Conservation (phyloP, 2,329 filamentous ascomycete genomes). For the Claviceps africana region DNA sequence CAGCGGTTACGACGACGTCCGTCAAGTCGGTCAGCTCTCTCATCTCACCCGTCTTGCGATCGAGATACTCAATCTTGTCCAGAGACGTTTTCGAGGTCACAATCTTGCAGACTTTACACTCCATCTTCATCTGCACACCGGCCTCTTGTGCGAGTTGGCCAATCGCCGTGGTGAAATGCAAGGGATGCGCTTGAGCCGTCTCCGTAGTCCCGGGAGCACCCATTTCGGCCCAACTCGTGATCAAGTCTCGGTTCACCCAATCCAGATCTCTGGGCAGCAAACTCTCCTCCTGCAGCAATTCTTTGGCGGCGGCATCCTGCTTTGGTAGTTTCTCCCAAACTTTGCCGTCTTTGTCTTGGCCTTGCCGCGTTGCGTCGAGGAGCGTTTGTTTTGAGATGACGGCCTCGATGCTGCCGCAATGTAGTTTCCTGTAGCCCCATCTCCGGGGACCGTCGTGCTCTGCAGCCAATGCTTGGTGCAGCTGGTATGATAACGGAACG, state of each 20-base stretch:
- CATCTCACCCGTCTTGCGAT: conserved; percentile 27
- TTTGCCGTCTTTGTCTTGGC: conserved; percentile 21
- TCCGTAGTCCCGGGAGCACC: conserved; percentile 51
- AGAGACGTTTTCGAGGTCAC: conserved; percentile 38
- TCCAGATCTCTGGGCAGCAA: conserved; percentile 65
- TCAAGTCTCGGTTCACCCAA: conserved; percentile 59
- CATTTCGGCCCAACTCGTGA: conserved; percentile 70
- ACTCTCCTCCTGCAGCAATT: conserved; percentile 35
- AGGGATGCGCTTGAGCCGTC: conserved; percentile 89
- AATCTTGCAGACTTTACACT: conserved; percentile 54
- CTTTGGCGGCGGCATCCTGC: conserved; percentile 34
- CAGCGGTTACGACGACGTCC: conserved; percentile 41
- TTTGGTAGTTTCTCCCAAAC: conserved; percentile 50
- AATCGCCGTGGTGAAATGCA: conserved; percentile 77
- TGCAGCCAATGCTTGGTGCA: conserved; percentile 73
- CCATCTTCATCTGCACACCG: conserved; percentile 53
- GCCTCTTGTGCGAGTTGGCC: conserved; percentile 58
- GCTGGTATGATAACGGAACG: conserved; percentile 69
- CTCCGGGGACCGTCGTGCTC: conserved; percentile 63
- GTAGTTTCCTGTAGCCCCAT: conserved; percentile 78
- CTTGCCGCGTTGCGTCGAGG: conserved; percentile 16
- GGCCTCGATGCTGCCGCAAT: conserved; percentile 49
- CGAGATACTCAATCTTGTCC: conserved; percentile 45
- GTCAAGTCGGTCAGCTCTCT: conserved; percentile 30
- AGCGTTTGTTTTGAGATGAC: conserved; percentile 23